Conservation (phyloP, 805 yeast species). For the Hanseniaspora jakobsenii region DNA sequence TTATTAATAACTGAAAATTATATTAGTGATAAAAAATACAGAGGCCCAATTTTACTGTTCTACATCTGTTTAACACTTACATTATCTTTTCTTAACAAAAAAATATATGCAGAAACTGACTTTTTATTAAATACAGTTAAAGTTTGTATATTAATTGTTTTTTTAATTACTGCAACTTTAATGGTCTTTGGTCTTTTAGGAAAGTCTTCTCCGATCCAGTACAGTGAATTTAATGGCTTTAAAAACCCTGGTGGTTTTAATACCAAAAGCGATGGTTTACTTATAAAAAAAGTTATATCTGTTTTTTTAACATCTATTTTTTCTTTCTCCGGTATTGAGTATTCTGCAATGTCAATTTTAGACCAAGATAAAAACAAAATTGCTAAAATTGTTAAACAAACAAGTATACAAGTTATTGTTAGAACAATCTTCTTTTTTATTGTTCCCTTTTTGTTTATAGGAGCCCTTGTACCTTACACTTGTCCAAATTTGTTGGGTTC, state of each 20-base stretch:
- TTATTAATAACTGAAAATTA: conserved; percentile 41
- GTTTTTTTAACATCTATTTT: conserved; percentile 64
- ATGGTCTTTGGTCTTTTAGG: conserved; percentile 34
- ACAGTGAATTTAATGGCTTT: conserved; percentile 22
- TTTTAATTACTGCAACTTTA: conserved; percentile 40
- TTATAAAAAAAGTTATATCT: conserved; percentile 50
- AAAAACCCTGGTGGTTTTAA: conserved; percentile 43
- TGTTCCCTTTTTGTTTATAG: conserved; percentile 37
- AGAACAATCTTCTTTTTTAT: conserved; percentile 8
- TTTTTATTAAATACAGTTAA: conserved; percentile 37
- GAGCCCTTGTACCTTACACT: conserved; percentile 62
- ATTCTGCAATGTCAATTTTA: conserved; percentile 60
- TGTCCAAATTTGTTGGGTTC: conserved; percentile 34
- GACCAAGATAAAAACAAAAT: conserved; percentile 45
- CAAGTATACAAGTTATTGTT: conserved; percentile 7
- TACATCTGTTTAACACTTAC: conserved; percentile 29
- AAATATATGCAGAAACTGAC: conserved; percentile 45
- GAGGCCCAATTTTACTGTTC: conserved; percentile 24
- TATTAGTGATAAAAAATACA: conserved; percentile 25
- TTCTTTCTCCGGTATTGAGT: conserved; percentile 58
- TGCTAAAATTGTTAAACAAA: neutral
- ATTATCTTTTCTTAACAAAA: conserved; percentile 41
- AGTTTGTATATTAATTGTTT: conserved; percentile 34
- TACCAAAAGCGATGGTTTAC: conserved; percentile 21
- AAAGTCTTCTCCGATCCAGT: conserved; percentile 28